Evolutionary conservation across 2,329 filamentous ascomycete species (phyloP), one percentile per base, ranked within the genome.

Genomic region (Neospermospora avenae): DNA sequence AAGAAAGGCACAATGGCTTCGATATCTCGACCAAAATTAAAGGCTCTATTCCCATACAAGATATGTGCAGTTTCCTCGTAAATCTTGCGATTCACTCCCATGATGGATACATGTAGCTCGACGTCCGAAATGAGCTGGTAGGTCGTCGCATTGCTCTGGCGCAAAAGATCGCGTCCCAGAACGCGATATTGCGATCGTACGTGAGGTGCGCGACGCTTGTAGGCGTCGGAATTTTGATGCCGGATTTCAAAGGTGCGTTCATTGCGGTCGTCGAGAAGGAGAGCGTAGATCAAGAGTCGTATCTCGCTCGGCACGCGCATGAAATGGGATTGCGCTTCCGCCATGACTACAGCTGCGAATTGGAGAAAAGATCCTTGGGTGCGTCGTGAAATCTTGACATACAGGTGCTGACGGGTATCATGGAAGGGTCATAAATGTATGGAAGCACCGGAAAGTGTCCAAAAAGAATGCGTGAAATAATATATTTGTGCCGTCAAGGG

Each of bases 1-100:
- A 88, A 74, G 69, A 87, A 87, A 0, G 84, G 83, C 0, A 80
- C 77, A 5, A 84, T 77, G 16, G 84, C 82, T 71, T 87, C 84
- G 64, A 87, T 76, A 71, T 84, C 77, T 51, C 77, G 77, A 62
- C 80, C 81, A 70, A 88, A 88, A 67, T 82, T 79, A 70, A 87
- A 87, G 0, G 75, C 75, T 69, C 85, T 82, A 58, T 71, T 74
- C 7, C 75, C 76, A 71, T 87, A 88, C 3, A 88, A 74, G 16
- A 83, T 69, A 59, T 80, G 76, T 3, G 80, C 74, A n/a, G 81
- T 80, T 70, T 87, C 84, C 60, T 77, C 74, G 69, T 86, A 76
- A 54, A 85, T 74, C 57, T 76, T 75, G 42, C 75, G 74, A 67
- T 75, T 80, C 20, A 74, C 75, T 53, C 72, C 67, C 77, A 84